Base-by-base conservation (phyloP, 2,329 filamentous ascomycete genomes). In the Alternaria dauci region DNA sequence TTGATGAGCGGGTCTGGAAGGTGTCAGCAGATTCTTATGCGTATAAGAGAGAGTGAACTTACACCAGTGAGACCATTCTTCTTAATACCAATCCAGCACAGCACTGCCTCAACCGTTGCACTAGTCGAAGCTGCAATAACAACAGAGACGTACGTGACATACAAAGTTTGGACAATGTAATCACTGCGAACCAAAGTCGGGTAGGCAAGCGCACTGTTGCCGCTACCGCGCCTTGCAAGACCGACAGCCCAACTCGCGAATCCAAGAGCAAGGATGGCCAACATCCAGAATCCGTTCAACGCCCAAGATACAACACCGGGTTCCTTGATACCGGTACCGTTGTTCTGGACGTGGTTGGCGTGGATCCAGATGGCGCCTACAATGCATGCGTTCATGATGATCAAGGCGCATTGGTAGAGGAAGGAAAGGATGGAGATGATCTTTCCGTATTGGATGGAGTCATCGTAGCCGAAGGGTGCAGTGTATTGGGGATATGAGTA, bases 281-380 rank as follows among this genome's bases (percentile, higher is more conserved):
- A 2, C 7, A 68, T 56, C 64, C 64, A 68, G 30, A 65, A 63
- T 6, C 43, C 43, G 28, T 68, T 68, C 62, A 55, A 53, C 8
- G 63, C 34, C 58, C 62, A 57, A 14, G 61, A 67, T 2, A 67
- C 14, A 11, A 67, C 46, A 12, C 66, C 66, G 23, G 66, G 66
- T 39, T 61, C 61, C 14, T 50, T 59, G 8, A 68, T 58, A 0
- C 64, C 58, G 4, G 66, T 65, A 3, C 52, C 62, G 18, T 68
- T 68, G 43, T 60, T 62, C 23, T 68, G 62, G 1, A 68, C n/a
- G 36, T 68, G 62, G 53, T 68, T 68, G 46, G 66, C 62, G 4
- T 61, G 52, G 44, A 68, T 65, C 66, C 66, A 68, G 38, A 68
- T 68, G 3, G 64, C 66, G 26, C 66, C 66, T 14, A 83, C 62